These are phyloP conservation scores for Epithele typhae DNA, from an alignment of 768 basidiomycete genomes.

Conservation along the genomic window DNA sequence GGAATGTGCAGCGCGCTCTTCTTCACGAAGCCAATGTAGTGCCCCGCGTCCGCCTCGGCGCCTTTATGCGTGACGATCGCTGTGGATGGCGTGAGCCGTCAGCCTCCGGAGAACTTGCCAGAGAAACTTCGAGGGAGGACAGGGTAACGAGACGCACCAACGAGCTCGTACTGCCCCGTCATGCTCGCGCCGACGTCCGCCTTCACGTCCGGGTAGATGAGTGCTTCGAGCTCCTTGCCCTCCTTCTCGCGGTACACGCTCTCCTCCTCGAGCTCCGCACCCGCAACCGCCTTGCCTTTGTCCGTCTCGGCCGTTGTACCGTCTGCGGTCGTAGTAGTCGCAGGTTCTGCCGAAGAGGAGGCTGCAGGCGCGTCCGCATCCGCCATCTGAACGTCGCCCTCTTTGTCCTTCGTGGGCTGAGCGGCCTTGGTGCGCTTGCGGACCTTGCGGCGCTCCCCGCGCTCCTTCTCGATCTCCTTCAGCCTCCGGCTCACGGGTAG, in stretches of 20 bases:
- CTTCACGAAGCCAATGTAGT: slow-evolving; percentile 92
- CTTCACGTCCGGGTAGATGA: slow-evolving; percentile 61
- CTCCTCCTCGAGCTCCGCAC: slow-evolving; percentile 62
- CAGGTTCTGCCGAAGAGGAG: slow-evolving; percentile 19
- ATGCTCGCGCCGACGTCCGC: slow-evolving; percentile 69
- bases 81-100: slow-evolving; percentile 24
- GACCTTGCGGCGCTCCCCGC: slow-evolving; percentile 77
- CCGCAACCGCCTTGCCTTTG: slow-evolving; percentile 24
- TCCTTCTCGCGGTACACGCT: slow-evolving; percentile 60
- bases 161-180: slow-evolving; percentile 86
- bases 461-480: slow-evolving; percentile 79
- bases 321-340: slow-evolving; percentile 13
- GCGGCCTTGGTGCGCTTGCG: slow-evolving; percentile 68
- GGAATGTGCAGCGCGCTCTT: slow-evolving; percentile 57
- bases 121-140: no score
- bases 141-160: slow-evolving; percentile 50
- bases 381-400: slow-evolving; percentile 48
- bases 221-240: slow-evolving; percentile 52
- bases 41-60: slow-evolving; percentile 88
- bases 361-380: slow-evolving; percentile 23
- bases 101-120: slow-evolving; percentile 2
- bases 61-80: slow-evolving; percentile 98
- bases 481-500: slow-evolving; percentile 66
- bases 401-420: slow-evolving; percentile 12
- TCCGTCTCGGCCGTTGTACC: slow-evolving; percentile 20